These are phyloP conservation scores for Thelephora aurantiotincta DNA, from an alignment of 768 basidiomycete genomes.

Conservation along the genomic window DNA sequence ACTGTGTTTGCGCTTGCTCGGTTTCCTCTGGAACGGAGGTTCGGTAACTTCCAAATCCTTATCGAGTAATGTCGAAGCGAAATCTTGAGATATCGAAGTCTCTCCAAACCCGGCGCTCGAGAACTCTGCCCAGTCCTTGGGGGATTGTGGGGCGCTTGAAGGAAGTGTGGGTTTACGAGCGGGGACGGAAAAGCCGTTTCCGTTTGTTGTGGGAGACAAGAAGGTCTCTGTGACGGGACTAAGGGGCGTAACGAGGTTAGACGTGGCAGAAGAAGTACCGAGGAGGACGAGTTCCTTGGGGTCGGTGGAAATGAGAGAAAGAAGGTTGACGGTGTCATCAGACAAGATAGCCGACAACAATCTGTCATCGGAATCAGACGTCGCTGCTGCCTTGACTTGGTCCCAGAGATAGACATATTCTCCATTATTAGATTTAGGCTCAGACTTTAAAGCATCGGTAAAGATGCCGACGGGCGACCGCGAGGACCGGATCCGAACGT, in stretches of 20 bases:
- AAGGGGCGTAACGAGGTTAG: slow-evolving; percentile 13
- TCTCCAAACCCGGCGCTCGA: slow-evolving; percentile 45
- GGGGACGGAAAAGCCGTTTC: not conserved
- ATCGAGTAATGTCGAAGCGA: slow-evolving; percentile 45
- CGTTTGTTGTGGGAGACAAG: slow-evolving; percentile 12
- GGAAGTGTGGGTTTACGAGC: slow-evolving; percentile 18
- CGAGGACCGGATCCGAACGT: slow-evolving; percentile 19
- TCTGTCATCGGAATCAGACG: slow-evolving; percentile 10
- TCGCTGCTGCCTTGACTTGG: slow-evolving; percentile 29
- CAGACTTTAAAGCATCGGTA: slow-evolving; percentile 41
- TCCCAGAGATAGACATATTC: slow-evolving; percentile 38
- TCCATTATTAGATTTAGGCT: slow-evolving; percentile 18
- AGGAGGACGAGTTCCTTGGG: not conserved
- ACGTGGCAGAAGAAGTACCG: slow-evolving; percentile 14
- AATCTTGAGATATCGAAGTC: slow-evolving; percentile 25
- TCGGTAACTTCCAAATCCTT: slow-evolving; percentile 42
- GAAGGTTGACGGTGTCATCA: slow-evolving; percentile 47
- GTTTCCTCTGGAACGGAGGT: slow-evolving; percentile 21
- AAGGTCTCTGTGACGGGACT: slow-evolving; percentile 16
- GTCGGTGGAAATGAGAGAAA: slow-evolving; percentile 36
- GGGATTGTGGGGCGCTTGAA: slow-evolving; percentile 16
- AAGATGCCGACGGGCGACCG: slow-evolving; percentile 47
- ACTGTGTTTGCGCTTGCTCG: slow-evolving; percentile 18
- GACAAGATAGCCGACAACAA: slow-evolving; percentile 40
- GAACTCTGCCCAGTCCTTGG: slow-evolving; percentile 55